phyloP scores from a whole-genome alignment of 306 rosid genomes.

The Vigna unguiculata region DNA sequence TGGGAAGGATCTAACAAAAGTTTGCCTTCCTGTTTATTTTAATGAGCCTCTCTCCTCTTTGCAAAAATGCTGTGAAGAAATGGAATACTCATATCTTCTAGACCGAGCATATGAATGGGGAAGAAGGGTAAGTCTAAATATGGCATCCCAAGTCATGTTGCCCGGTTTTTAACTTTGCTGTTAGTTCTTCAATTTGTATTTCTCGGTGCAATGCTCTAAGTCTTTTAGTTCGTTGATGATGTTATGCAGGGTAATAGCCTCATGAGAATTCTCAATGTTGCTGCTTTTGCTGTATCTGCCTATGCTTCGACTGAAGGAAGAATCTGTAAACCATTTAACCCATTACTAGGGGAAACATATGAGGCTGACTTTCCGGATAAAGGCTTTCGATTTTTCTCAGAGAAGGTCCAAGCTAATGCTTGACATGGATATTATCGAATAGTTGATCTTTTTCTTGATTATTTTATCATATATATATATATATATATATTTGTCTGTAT shows the following conservation, averaged over 20 bases:
- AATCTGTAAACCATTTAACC: slow-evolving; percentile 94
- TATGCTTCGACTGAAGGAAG: slow-evolving; percentile 98
- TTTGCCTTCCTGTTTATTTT: slow-evolving; percentile 96
- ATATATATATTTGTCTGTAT: not conserved
- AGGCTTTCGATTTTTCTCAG: slow-evolving; percentile 88
- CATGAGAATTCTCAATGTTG: slow-evolving; percentile 94
- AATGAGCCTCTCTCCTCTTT: slow-evolving; percentile 95
- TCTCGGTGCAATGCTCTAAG: slow-evolving; percentile 12
- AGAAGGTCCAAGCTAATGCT: slow-evolving; percentile 65
- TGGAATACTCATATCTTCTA: slow-evolving; percentile 89
- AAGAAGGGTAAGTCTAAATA: slow-evolving; percentile 65
- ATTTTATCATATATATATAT: not conserved
- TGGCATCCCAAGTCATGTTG: not conserved
- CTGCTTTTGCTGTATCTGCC: slow-evolving; percentile 98
- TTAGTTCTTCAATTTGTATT: slow-evolving; percentile 26
- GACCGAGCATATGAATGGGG: slow-evolving; percentile 98
- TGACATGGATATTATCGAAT: not conserved
- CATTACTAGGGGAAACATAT: slow-evolving; percentile 92
- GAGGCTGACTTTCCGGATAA: slow-evolving; percentile 94
- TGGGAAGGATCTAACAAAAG: slow-evolving; percentile 95
- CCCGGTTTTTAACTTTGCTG: slow-evolving; percentile 2
- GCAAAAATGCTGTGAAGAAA: slow-evolving; percentile 93
- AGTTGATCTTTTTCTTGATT: not conserved
- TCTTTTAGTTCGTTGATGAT: slow-evolving; percentile 21
- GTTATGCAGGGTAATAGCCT: slow-evolving; percentile 81